Evolutionary conservation across 805 yeast genomes (phyloP).

Genomic region (Kazachstania bromeliacearum): DNA sequence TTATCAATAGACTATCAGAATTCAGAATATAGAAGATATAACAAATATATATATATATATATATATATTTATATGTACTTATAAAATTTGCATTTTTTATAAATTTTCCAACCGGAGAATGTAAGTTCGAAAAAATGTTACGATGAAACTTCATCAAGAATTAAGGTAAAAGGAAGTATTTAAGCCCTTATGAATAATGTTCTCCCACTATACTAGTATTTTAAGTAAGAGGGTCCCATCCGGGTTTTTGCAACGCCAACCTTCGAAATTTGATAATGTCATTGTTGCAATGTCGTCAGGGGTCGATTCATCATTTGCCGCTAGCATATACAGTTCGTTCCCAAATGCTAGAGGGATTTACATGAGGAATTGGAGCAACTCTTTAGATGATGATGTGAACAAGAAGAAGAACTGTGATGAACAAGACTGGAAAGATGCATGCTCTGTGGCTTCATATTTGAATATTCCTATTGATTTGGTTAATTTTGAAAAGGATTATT

Average conservation of each 20-base stretch:
- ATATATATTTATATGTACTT: too few relatives aligned
- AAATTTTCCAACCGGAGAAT: too few relatives aligned
- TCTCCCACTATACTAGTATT: background rate
- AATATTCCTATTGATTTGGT: constrained; percentile 65
- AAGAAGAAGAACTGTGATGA: constrained; percentile 59
- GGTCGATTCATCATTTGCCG: constrained; percentile 88
- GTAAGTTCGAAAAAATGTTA: too few relatives aligned
- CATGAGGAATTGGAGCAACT: constrained; percentile 84
- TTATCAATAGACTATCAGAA: constrained; percentile 40
- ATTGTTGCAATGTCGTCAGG: constrained; percentile 94
- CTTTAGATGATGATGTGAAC: constrained; percentile 24
- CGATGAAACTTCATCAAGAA: too few relatives aligned
- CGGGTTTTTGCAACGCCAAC: constrained; percentile 20
- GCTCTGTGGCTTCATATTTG: constrained; percentile 48
- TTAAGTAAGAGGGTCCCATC: constrained; percentile 3
- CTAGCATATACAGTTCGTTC: constrained; percentile 53
- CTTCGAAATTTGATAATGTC: constrained; percentile 47
- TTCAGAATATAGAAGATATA: constrained; percentile 20
- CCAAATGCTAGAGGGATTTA: constrained; percentile 69
- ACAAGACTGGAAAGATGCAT: constrained; percentile 81
- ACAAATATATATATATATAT: too few relatives aligned
- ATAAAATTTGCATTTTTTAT: too few relatives aligned
- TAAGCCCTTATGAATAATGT: too few relatives aligned
- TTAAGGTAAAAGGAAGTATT: too few relatives aligned
- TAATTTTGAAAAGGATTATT: constrained; percentile 82